Evolutionary conservation across 306 rosid species (phyloP).

Genomic region (Fagus sylvatica): DNA sequence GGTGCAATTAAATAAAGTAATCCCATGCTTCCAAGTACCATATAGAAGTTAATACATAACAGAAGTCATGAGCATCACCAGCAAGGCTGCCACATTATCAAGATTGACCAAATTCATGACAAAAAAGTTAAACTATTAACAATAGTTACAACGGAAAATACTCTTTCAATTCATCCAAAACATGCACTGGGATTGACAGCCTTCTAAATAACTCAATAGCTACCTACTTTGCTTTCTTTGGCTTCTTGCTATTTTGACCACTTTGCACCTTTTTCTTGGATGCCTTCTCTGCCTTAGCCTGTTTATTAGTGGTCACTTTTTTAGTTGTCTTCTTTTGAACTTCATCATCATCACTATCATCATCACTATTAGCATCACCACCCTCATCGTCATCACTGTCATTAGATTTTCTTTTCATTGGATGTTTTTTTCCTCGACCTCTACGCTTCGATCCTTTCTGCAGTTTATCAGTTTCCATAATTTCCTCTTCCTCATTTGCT

Average conservation of each 20-base stretch:
- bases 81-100: too few species aligned
- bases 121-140: not conserved
- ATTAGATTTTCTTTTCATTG: conserved; percentile 48
- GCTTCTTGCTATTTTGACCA: conserved; percentile 38
- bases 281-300: conserved; percentile 42
- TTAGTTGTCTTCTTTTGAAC: conserved; percentile 39
- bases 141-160: conserved; percentile 22
- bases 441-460: conserved; percentile 52
- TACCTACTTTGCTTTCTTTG: conserved; percentile 55
- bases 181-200: conserved; percentile 12
- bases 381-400: conserved; percentile 43
- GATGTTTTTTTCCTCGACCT: conserved; percentile 47
- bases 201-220: conserved; percentile 3
- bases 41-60: too few species aligned
- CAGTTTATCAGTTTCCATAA: conserved; percentile 37
- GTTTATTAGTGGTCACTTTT: conserved; percentile 21
- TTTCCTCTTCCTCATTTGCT: conserved; percentile 33
- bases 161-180: conserved; percentile 22
- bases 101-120: too few species aligned
- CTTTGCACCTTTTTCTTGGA: conserved; percentile 47
- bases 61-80: too few species aligned
- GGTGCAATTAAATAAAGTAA: too few species aligned
- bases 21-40: too few species aligned
- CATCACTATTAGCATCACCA: conserved; percentile 28
- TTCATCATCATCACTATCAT: conserved; percentile 32